Percentiles rank a stretch among this genome's conserved stretches.
phyloP scores from a whole-genome alignment of 257 asterid genomes.

The Solanum lignicaule region DNA sequence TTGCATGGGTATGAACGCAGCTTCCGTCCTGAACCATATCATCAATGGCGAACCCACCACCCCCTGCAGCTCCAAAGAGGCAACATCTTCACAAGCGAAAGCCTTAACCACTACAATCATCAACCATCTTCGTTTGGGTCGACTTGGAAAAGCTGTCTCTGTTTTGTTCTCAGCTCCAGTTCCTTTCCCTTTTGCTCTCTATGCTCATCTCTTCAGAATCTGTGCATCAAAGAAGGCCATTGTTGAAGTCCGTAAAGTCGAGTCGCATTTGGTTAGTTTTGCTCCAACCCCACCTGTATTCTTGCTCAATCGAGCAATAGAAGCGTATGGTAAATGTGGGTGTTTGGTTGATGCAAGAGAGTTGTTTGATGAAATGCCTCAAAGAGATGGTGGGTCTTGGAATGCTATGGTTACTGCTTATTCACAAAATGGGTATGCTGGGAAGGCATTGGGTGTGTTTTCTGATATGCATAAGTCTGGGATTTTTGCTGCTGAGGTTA shows the following conservation, averaged over 20 bases:
- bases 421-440: constrained; percentile 34
- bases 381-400: constrained; percentile 83
- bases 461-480: constrained; percentile 46
- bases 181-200: constrained; percentile 38
- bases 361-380: constrained; percentile 79
- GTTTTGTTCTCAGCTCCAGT: constrained; percentile 42
- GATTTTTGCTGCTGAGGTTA: constrained; percentile 52
- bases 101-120: constrained; percentile 36
- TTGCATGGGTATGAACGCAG: constrained; percentile 14
- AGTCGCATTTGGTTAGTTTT: constrained; percentile 47
- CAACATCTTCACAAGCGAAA: constrained; percentile 12
- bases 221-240: constrained; percentile 45
- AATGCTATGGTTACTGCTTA: constrained; percentile 61
- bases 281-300: constrained; percentile 56
- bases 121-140: constrained; percentile 43
- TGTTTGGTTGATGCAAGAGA: constrained; percentile 49
- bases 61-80: constrained; percentile 2
- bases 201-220: constrained; percentile 49
- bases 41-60: constrained; percentile 17
- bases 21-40: constrained; percentile 16
- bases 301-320: constrained; percentile 71
- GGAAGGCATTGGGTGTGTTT: constrained; percentile 36
- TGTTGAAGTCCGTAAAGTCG: constrained; percentile 62
- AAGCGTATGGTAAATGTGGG: constrained; percentile 49
- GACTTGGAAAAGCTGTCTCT: constrained; percentile 53